These are phyloP conservation scores for Fraxinus angustifolia DNA, from an alignment of 305 asterid species.

Conservation along the genomic window DNA sequence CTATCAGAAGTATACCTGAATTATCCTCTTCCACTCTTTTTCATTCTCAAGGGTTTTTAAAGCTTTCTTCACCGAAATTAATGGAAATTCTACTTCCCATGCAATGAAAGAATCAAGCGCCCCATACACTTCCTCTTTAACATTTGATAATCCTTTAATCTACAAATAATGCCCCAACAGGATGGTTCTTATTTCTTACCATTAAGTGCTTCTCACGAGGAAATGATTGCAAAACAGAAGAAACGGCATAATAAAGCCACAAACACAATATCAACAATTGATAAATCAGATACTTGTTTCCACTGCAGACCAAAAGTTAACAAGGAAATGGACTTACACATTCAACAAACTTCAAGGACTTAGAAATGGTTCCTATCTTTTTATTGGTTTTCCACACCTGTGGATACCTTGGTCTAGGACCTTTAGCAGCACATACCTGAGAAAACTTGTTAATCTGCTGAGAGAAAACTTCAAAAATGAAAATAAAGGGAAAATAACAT, in stretches of 20 bases:
- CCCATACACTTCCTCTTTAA: constrained; percentile 91
- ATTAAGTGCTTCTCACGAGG: neutral
- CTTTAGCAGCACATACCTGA: constrained; percentile 84
- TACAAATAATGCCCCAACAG: constrained; percentile 25
- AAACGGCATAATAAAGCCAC: neutral
- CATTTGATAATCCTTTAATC: constrained; percentile 85
- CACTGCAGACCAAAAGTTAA: constrained; percentile 5
- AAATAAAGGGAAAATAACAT: neutral
- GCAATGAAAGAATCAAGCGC: constrained; percentile 94
- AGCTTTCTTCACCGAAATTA: constrained; percentile 88
- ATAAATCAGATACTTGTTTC: neutral
- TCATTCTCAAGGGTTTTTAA: constrained; percentile 70
- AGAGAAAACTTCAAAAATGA: constrained; percentile 1
- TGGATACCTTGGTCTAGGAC: constrained; percentile 91
- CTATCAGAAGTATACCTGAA: constrained; percentile 52
- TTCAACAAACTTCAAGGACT: constrained; percentile 79
- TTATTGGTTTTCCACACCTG: constrained; percentile 79
- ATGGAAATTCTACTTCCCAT: constrained; percentile 89
- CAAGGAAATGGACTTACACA: constrained; percentile 52
- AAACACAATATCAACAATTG: constrained; percentile 1
- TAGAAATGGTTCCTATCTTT: constrained; percentile 80
- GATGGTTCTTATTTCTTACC: constrained; percentile 7
- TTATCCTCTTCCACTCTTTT: constrained; percentile 84
- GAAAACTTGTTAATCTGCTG: constrained; percentile 17
- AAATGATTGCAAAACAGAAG: neutral